These are phyloP conservation scores for Aureobasidium namibiae DNA, from an alignment of 2,329 filamentous ascomycete genomes.

Conservation along the genomic window DNA sequence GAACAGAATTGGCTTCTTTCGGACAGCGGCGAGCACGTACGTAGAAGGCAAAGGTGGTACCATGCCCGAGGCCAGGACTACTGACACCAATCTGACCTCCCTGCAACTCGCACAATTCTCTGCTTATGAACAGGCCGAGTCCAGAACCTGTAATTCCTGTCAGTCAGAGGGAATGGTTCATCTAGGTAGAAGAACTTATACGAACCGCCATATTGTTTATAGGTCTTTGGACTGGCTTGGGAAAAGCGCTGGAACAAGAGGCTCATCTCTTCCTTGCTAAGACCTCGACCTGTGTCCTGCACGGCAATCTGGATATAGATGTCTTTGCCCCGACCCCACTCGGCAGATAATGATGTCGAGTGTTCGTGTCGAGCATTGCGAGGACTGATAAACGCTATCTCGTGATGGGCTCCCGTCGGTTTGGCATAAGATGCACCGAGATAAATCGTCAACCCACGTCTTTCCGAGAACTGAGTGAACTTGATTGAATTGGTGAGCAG, in stretches of 20 bases:
- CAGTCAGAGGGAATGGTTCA: too few species aligned
- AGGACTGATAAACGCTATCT: conserved; percentile 26
- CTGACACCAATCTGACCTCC: conserved; percentile 59
- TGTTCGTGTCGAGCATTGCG: conserved; percentile 14
- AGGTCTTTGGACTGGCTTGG: conserved; percentile 57
- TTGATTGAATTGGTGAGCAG: conserved; percentile 41
- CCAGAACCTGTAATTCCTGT: conserved; percentile 29
- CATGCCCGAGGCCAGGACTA: conserved; percentile 44
- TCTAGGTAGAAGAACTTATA: too few species aligned
- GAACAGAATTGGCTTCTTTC: not conserved
- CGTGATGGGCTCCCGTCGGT: conserved; percentile 26
- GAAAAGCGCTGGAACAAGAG: conserved; percentile 59
- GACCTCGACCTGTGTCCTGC: conserved; percentile 29
- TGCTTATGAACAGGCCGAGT: conserved; percentile 59
- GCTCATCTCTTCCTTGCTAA: conserved; percentile 26
- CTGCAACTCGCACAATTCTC: conserved; percentile 59
- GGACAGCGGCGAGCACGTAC: conserved; percentile 27
- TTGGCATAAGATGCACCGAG: conserved; percentile 28
- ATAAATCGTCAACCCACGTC: conserved; percentile 30
- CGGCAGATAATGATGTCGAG: conserved; percentile 18
- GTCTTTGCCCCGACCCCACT: conserved; percentile 30
- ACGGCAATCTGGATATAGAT: conserved; percentile 30
- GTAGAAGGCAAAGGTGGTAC: conserved; percentile 60
- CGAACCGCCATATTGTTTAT: conserved; percentile 56
- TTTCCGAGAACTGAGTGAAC: conserved; percentile 32